A percentile compares a stretch with the other conserved stretches of the same genome.
Conservation (phyloP, 139 green algal genomes). For the Tetradesmus lagerheimii region DNA sequence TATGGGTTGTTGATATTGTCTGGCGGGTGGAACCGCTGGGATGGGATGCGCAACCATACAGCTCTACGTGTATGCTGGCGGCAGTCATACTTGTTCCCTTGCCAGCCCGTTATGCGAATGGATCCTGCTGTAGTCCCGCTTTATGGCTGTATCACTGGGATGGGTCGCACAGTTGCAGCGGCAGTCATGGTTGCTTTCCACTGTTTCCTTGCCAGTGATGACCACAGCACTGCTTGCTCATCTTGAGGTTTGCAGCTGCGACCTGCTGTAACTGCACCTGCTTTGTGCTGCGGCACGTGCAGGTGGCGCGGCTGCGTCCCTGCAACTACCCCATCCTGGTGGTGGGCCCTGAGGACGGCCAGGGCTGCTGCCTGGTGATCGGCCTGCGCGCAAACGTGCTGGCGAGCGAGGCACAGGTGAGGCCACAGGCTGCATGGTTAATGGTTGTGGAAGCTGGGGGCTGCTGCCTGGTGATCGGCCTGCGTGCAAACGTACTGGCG, state of each 20-base stretch:
- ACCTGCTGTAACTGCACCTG: neutral
- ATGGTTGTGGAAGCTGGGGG: neutral
- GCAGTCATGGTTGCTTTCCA: too few relatives aligned
- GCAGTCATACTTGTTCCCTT: too few relatives aligned
- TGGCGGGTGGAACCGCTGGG: neutral
- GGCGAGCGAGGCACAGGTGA: constrained; percentile 14
- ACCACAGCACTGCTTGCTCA: too few relatives aligned
- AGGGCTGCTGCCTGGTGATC: constrained; percentile 43
- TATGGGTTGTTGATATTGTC: neutral
- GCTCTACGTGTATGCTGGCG: too few relatives aligned
- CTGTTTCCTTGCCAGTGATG: too few relatives aligned
- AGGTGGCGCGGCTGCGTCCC: constrained; percentile 9
- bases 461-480: neutral
- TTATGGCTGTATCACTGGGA: too few relatives aligned
- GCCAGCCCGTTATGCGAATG: too few relatives aligned
- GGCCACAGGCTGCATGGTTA: neutral
- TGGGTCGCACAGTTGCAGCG: too few relatives aligned
- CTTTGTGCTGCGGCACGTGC: neutral
- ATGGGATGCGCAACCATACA: too few relatives aligned
- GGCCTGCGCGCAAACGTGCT: constrained; percentile 24
- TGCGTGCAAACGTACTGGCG: neutral
- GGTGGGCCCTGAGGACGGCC: constrained; percentile 34
- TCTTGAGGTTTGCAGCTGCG: too few relatives aligned
- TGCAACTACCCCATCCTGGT: constrained; percentile 40
- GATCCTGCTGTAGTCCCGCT: too few relatives aligned